Base-by-base conservation (phyloP, 306 rosid species). In the Parietaria judaica region DNA sequence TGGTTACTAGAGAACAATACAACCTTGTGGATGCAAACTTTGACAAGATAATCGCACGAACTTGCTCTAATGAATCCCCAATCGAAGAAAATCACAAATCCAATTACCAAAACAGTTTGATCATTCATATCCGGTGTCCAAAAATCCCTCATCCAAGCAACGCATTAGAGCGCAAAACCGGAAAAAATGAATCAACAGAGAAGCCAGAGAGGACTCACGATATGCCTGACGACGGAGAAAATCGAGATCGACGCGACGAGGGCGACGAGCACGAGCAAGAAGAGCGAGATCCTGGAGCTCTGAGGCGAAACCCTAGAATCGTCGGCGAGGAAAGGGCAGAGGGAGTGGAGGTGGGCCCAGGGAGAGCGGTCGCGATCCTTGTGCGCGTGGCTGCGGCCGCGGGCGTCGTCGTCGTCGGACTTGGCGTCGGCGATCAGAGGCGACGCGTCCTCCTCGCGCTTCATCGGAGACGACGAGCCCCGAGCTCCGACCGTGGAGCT, bases 361-460 rank as follows among this genome's bases (percentile, higher is more conserved):
- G 70, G 15, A 13, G 82, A 70, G 16, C 97, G 95, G 70, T 88
- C 90, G 11, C 99, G 99, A 70, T 86, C 95, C 60, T 84, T 89
- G 13, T 74, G 37, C 9, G 90, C 75, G 67, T 75, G 83, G 63
- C 44, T 39, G 4, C 94, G 97, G 70, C 84, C 88, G 66, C 66
- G 86, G 31, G 78, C 88, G 58, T 77, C 83, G 58, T 78, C 82
- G 54, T 76, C 83, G 76, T 66, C 73, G 48, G 72, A 74, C 71
- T 66, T 72, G 39, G 69, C 70, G 36, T 78, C 88, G 9, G 95
- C 61, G 6, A 81, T 50, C 43, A 86, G 62, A 53, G 97, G 97
- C 1, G 94, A 82, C 3, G 87, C 69, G 51, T 79, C 94, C 7
- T 58, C 86, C 65, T 88, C 99, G 53, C 97, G 94, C 78, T 84